Conservation (phyloP, 768 basidiomycete genomes). For the Antrodiella citrinella region DNA sequence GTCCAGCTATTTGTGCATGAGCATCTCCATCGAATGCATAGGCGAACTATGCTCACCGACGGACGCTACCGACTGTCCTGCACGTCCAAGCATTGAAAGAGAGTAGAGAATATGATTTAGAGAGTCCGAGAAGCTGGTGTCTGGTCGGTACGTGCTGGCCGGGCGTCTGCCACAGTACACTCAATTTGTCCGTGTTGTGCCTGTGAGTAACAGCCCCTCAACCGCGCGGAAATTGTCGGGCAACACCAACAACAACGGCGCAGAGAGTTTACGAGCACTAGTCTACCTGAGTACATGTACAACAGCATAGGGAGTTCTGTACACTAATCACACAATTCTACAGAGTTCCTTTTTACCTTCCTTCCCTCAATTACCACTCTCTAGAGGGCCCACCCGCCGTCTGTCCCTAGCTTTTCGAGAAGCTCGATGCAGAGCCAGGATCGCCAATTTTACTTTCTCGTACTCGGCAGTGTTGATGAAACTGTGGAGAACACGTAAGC, state of each 20-base stretch:
- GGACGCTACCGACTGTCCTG: conserved; percentile 46
- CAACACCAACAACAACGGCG: background rate
- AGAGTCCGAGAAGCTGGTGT: background rate
- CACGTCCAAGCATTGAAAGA: conserved; percentile 48
- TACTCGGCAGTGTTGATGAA: conserved; percentile 55
- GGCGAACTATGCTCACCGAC: conserved; percentile 35
- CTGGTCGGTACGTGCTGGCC: background rate
- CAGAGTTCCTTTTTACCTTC: background rate
- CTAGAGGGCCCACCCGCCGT: conserved; percentile 33
- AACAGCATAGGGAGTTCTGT: background rate
- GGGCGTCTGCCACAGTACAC: background rate
- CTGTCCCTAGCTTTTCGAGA: conserved; percentile 71
- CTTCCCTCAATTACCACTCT: conserved; percentile 13
- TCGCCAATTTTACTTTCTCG: conserved; percentile 78
- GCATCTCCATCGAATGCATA: background rate
- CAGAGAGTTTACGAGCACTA: background rate
- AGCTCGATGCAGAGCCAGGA: conserved; percentile 61
- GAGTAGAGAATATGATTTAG: conserved; percentile 5
- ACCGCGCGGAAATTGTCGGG: background rate
- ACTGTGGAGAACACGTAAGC: conserved; percentile 30
- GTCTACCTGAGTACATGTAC: background rate
- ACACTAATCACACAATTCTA: background rate
- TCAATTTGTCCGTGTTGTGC: background rate
- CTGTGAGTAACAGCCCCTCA: background rate
- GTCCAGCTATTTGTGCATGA: conserved; percentile 38